Conservation (phyloP, 768 basidiomycete genomes). For the Podaxis rugospora region DNA sequence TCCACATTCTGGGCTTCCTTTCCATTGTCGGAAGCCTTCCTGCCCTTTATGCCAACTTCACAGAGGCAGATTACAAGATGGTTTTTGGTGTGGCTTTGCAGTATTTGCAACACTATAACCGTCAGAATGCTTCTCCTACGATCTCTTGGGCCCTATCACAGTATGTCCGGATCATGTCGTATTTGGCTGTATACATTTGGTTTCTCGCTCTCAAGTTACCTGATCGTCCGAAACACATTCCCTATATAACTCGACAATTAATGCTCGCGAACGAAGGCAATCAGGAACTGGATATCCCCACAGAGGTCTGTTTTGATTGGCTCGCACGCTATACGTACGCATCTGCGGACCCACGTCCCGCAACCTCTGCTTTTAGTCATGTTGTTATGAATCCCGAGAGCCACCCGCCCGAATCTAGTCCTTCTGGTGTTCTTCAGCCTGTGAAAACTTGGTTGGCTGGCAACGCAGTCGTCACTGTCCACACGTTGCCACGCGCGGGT, state of each 20-base stretch:
- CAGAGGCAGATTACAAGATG: constrained; percentile 85
- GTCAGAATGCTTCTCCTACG: constrained; percentile 47
- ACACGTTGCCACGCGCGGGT: constrained; percentile 63
- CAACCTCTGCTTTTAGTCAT: constrained; percentile 72
- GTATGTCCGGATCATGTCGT: constrained; percentile 86
- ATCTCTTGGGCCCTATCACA: constrained; percentile 87
- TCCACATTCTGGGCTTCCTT: constrained; percentile 94
- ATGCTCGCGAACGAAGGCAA: constrained; percentile 80
- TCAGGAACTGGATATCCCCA: constrained; percentile 74
- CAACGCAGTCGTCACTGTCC: constrained; percentile 80
- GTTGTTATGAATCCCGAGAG: constrained; percentile 58
- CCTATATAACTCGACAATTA: constrained; percentile 83
- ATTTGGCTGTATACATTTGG: constrained; percentile 91
- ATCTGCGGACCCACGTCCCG: constrained; percentile 88
- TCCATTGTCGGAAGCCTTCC: constrained; percentile 80
- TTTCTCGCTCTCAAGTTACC: constrained; percentile 83
- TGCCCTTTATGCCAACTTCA: constrained; percentile 83
- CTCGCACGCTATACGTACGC: constrained; percentile 91
- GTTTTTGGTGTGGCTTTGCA: constrained; percentile 93
- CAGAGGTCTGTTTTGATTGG: constrained; percentile 98
- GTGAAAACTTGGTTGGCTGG: constrained; percentile 82
- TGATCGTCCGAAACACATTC: constrained; percentile 76
- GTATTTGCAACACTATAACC: constrained; percentile 89
- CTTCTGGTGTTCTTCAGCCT: constrained; percentile 1
- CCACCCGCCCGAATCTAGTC: constrained; percentile 42